Base-by-base conservation (phyloP, 164 flowering plant species). In the Akebia trifoliata region DNA sequence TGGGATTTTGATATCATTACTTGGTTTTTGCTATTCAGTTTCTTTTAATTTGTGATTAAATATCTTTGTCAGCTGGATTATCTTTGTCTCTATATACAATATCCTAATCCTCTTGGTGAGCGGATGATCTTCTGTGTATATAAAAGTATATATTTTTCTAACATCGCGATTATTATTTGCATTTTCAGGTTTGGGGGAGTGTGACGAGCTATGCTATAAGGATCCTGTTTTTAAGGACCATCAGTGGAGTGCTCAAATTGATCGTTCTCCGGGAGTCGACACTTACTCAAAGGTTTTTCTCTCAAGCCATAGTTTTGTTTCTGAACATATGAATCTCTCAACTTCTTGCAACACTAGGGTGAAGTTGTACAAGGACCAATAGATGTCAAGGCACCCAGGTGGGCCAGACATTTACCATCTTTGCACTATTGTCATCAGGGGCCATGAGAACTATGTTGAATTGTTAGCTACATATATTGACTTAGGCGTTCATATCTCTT, bases 201-300 rank as follows among this genome's bases (percentile, higher is more conserved):
- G 98, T 58, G 63, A 79, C 20, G 90, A 88, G 71, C 80, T 83
- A 53, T 92, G 98, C 72, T 88, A 84, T 58, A 92, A 91, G 81
- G 96, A 92, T 57, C 98, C 95, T 53, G 98, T 92, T 54, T 66
- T 92, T 0, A 92, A 88, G 74, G 86, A 88, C 72, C 83, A 60
- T 17, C 77, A 83, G 50, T 92, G 98, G 96, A 92, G 93, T 81
- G 89, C 98, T 67, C 88, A 75, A 65, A 83, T 88, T 67, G 98
- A 92, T 45, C 88, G 98, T 38, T 92, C 98, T 63, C 98, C 98
- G 65, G 98, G 96, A 59, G 71, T 83, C 63, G 84, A 78, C 43
- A 66, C 48, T 61, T 78, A 79, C 66, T 88, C 96, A 5, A 72
- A 66, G 89, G 96, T 84, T 72, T 24, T 30, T 64, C 51, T 52